Evolutionary conservation across 495 filamentous ascomycete species (phyloP).

Genomic region (Lasiosphaeria hispida): DNA sequence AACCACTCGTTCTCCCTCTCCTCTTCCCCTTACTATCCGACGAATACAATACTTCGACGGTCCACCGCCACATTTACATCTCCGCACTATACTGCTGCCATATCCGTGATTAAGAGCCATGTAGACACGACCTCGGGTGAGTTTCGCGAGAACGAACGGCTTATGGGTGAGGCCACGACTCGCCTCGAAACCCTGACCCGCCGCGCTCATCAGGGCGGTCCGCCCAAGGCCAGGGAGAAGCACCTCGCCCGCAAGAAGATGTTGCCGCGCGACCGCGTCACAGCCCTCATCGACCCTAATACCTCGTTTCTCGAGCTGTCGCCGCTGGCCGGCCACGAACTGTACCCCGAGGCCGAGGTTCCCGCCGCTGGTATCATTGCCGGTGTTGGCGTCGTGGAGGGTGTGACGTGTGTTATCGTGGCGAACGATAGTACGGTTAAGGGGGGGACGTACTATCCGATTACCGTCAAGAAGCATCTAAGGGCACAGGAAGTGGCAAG

Average conservation of each 20-base stretch:
- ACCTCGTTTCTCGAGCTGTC: slow-evolving; percentile 91
- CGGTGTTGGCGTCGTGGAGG: slow-evolving; percentile 85
- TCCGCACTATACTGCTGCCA: slow-evolving; percentile 65
- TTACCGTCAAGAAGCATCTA: slow-evolving; percentile 97
- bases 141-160: slow-evolving; percentile 75
- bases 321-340: slow-evolving; percentile 76
- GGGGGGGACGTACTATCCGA: slow-evolving; percentile 97
- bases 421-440: slow-evolving; percentile 98
- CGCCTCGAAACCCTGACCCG: slow-evolving; percentile 66
- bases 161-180: slow-evolving; percentile 71
- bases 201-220: slow-evolving; percentile 70
- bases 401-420: slow-evolving; percentile 89
- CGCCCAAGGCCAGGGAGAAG: slow-evolving; percentile 83
- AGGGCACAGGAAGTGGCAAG: slow-evolving; percentile 88
- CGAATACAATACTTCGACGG: slow-evolving; percentile 24
- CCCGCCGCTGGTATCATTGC: slow-evolving; percentile 87
- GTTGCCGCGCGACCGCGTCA: slow-evolving; percentile 87
- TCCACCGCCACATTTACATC: slow-evolving; percentile 60
- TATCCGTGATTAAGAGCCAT: slow-evolving; percentile 72
- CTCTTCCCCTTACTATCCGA: slow-evolving; percentile 12
- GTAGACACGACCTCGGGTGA: slow-evolving; percentile 75
- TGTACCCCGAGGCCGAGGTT: slow-evolving; percentile 75
- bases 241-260: slow-evolving; percentile 88
- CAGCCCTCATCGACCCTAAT: slow-evolving; percentile 82
- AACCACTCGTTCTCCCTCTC: background rate